Conservation (phyloP, 2,329 filamentous ascomycete species). For the Monilinia laxa region DNA sequence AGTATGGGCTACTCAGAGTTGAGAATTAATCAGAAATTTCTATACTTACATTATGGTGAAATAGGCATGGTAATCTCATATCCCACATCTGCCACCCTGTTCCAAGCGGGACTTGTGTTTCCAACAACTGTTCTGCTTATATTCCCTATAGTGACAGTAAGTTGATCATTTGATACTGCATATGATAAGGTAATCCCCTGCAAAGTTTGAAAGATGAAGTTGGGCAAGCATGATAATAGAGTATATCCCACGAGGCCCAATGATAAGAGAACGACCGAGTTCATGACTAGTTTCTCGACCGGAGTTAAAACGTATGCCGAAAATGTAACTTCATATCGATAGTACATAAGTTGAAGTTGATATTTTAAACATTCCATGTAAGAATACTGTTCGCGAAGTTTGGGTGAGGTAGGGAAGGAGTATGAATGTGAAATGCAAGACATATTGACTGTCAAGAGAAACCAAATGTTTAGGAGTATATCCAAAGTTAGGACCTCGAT, state of each 20-base stretch:
- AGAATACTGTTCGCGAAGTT: constrained; percentile 5
- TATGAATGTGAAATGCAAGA: neutral
- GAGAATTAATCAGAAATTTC: neutral
- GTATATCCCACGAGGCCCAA: constrained; percentile 23
- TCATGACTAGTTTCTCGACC: constrained; percentile 45
- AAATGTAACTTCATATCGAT: constrained; percentile 49
- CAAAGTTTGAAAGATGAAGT: constrained; percentile 13
- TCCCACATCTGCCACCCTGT: neutral
- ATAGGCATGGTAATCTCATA: neutral
- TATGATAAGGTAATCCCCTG: constrained; percentile 23
- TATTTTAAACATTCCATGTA: constrained; percentile 8
- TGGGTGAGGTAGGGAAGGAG: neutral
- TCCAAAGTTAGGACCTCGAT: no score
- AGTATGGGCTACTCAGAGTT: neutral
- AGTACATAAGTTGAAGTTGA: constrained; percentile 31
- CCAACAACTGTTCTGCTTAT: neutral
- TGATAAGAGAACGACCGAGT: constrained; percentile 42
- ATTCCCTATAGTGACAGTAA: neutral
- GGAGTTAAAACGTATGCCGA: constrained; percentile 47
- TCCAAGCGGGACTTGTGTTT: constrained; percentile 12
- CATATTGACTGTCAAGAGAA: neutral
- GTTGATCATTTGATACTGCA: constrained; percentile 11
- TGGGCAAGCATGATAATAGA: constrained; percentile 21
- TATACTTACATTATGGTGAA: constrained; percentile 8
- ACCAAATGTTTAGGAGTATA: no score